Evolutionary conservation across 768 basidiomycete genomes (phyloP).

Genomic region (Mycena leptocephala): DNA sequence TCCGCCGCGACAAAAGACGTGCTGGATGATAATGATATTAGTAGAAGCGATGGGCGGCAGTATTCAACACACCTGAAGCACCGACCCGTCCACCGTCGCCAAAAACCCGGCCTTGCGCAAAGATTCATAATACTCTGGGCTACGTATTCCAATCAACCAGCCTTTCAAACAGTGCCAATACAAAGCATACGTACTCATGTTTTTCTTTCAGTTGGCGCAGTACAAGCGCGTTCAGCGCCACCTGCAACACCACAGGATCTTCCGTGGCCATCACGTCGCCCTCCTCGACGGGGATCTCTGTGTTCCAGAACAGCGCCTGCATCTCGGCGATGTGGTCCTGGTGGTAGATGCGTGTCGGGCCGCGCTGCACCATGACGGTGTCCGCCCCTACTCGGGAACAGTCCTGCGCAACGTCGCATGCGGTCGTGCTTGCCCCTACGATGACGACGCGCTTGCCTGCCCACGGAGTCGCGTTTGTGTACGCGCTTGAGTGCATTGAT

Average conservation of each 20-base stretch:
- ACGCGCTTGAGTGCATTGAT: constrained; percentile 61
- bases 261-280: constrained; percentile 32
- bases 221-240: constrained; percentile 12
- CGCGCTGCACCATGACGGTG: constrained; percentile 57
- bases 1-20: constrained; percentile 50
- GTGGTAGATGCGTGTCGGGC: constrained; percentile 51
- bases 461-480: constrained; percentile 59
- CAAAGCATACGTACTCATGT: constrained; percentile 10
- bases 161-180: background rate
- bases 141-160: background rate
- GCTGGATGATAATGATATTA: background rate
- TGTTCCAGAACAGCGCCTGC: constrained; percentile 29
- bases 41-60: background rate
- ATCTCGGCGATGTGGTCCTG: constrained; percentile 9
- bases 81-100: constrained; percentile 16
- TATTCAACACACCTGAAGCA: constrained; percentile 14
- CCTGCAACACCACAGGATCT: constrained; percentile 28
- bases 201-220: constrained; percentile 4
- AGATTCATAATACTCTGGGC: constrained; percentile 32
- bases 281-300: constrained; percentile 20
- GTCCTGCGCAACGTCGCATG: constrained; percentile 34
- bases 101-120: constrained; percentile 32
- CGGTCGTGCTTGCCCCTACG: constrained; percentile 63
- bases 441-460: constrained; percentile 69
- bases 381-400: constrained; percentile 26